A percentile compares a stretch with the other conserved stretches of the same genome.
Evolutionary conservation across 2,329 filamentous ascomycete genomes (phyloP).

Genomic region (Penicillium italicum): DNA sequence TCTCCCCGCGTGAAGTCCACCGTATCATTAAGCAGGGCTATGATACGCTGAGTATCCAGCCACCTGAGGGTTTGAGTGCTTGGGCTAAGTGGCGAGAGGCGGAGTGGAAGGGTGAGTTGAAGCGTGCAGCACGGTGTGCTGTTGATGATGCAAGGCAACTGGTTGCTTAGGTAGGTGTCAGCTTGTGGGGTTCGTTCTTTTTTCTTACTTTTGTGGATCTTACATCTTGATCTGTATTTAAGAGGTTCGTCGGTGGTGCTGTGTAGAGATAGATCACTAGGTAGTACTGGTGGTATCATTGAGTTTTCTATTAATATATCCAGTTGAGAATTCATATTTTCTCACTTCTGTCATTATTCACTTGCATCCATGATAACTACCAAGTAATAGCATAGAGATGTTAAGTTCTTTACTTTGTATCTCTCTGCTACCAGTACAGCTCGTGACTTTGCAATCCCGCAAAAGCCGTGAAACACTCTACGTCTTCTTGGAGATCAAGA

Average conservation of each 20-base stretch:
- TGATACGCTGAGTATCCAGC: slow-evolving; percentile 87
- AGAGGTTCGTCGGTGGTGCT: neutral
- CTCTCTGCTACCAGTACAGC: neutral
- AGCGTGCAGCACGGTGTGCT: slow-evolving; percentile 77
- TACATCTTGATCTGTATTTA: neutral
- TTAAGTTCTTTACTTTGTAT: neutral
- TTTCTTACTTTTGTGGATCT: neutral
- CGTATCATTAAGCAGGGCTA: slow-evolving; percentile 95
- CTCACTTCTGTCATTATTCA: neutral
- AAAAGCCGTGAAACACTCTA: neutral
- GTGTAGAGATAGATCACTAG: neutral
- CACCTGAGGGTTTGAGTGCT: slow-evolving; percentile 77
- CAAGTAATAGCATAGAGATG: neutral
- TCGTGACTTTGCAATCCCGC: neutral
- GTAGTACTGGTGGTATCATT: neutral
- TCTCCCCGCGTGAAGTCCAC: slow-evolving; percentile 80
- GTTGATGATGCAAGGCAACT: slow-evolving; percentile 64
- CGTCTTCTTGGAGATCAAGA: neutral
- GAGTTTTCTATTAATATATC: slow-evolving; percentile 4
- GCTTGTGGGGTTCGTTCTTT: neutral
- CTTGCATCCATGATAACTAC: neutral
- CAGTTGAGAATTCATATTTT: slow-evolving; percentile 1
- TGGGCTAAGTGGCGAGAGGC: slow-evolving; percentile 86
- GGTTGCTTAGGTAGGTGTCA: slow-evolving; percentile 29
- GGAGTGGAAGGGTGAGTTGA: slow-evolving; percentile 77